Conservation (phyloP, 2,329 filamentous ascomycete species). For the Dothidotthia symphoricarpi region DNA sequence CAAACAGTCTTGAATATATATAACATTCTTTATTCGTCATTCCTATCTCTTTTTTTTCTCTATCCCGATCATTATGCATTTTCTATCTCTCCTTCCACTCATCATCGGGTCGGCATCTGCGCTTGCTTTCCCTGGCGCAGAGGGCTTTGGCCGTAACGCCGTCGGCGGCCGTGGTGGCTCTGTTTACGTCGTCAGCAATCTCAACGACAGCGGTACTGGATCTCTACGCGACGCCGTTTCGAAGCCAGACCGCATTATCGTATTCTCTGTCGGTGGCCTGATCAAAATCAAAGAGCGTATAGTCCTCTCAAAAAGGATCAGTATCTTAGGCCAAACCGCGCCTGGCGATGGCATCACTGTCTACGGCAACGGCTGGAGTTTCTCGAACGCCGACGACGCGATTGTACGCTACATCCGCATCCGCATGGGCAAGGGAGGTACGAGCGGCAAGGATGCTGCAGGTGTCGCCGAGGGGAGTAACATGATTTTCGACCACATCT, state of each 20-base stretch:
- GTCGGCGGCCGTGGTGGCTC: constrained; percentile 49
- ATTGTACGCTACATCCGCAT: constrained; percentile 58
- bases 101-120: constrained; percentile 17
- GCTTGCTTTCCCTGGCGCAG: constrained; percentile 52
- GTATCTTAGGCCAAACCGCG: constrained; percentile 54
- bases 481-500: constrained; percentile 59
- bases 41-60: neutral
- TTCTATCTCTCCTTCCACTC: constrained; percentile 16
- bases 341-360: constrained; percentile 53
- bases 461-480: constrained; percentile 54
- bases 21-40: neutral
- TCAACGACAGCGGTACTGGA: constrained; percentile 50
- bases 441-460: constrained; percentile 55
- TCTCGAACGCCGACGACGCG: constrained; percentile 53
- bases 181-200: constrained; percentile 52
- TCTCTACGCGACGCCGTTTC: constrained; percentile 55
- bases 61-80: constrained; percentile 13
- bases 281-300: constrained; percentile 51
- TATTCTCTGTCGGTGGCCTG: constrained; percentile 52
- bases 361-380: constrained; percentile 56
- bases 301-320: constrained; percentile 50
- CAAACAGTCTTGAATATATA: neutral
- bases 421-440: constrained; percentile 53
- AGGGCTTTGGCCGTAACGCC: constrained; percentile 51
- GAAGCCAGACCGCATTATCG: constrained; percentile 49